Conservation (phyloP, 352 stramenopile genomes). For the Phytophthora nicotianae region DNA sequence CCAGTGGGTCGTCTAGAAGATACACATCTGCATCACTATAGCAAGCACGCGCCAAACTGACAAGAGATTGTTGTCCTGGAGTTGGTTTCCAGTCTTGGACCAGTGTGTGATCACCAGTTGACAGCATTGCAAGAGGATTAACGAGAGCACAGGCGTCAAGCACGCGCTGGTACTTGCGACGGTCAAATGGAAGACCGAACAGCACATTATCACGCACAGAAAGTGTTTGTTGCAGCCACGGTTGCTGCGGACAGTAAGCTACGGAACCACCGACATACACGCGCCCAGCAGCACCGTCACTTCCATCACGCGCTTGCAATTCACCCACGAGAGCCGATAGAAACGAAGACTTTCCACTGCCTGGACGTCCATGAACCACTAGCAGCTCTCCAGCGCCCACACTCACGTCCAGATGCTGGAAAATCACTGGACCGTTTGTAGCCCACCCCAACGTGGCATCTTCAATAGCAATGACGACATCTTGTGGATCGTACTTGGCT, state of each 20-base stretch:
- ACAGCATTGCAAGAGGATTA: constrained; percentile 79
- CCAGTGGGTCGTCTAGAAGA: constrained; percentile 66
- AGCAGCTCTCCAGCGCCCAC: constrained; percentile 92
- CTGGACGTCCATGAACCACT: constrained; percentile 93
- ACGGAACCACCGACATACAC: constrained; percentile 74
- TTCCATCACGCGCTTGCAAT: constrained; percentile 80
- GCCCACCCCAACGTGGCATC: constrained; percentile 69
- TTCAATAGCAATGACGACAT: constrained; percentile 68
- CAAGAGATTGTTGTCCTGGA: constrained; percentile 67
- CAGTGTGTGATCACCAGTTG: constrained; percentile 83
- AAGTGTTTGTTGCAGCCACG: constrained; percentile 90
- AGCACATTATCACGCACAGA: constrained; percentile 91
- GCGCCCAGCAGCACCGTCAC: constrained; percentile 25
- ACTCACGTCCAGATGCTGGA: constrained; percentile 79
- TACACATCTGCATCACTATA: constrained; percentile 84
- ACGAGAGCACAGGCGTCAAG: constrained; percentile 81
- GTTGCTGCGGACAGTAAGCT: constrained; percentile 90
- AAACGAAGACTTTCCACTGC: constrained; percentile 95
- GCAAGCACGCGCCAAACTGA: constrained; percentile 83
- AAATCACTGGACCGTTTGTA: constrained; percentile 42
- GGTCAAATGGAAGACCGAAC: constrained; percentile 85
- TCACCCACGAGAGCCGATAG: constrained; percentile 95
- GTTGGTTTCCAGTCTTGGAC: constrained; percentile 76
- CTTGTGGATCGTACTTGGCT: constrained; percentile 63
- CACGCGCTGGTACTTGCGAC: constrained; percentile 73